Evolutionary conservation across 83 land plant genomes (phyloP), one percentile per base, ranked within the genome.

Genomic region (Picea engelmannii): DNA sequence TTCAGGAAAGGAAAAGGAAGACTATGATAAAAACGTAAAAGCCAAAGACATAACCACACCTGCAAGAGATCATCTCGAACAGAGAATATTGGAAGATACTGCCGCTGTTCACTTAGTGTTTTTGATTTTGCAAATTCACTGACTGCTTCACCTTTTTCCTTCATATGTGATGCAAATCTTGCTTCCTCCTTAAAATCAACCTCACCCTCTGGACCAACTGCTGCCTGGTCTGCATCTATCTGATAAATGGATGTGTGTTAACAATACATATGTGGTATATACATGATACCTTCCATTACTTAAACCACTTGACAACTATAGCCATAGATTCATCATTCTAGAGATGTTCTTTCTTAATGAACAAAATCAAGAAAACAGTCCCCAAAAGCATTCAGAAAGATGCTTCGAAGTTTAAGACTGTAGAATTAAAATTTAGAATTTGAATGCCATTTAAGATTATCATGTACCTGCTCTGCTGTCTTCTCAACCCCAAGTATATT

Each of bases 91-190:
- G 99, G 99, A 18, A 97, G 94, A 87, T 97, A 97, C 76, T 95
- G 98, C 38, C 99, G 90, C 82, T 97, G 99, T 78, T 97, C 93
- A 81, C 87, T 66, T 70, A 97, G 23, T n/a, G 96, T 84, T 82
- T 97, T 97, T 80, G 98, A 84, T 85, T 84, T 93, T 12, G 99
- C 95, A 88, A 97, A 97, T 0, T 97, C 99, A 84, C 99, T 97
- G 8, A 95, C 99, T 62, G 99, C 99, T 80, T 95, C 98, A 38
- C 88, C 95, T 91, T 97, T 97, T 60, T 89, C 90, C 80, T 97
- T 97, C 94, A 97, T 68, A 80, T 97, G 99, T 66, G 87, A 89
- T 55, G 92, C 92, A 91, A 97, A 97, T 82, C 95, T 92, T 21
- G 96, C 98, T 79, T 90, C 94, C 70, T 92, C 95, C 83, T 92